These are phyloP conservation scores for Tetrapyrgos nigripes DNA, from an alignment of 1,284 basidiomycete genomes.

Conservation along the genomic window DNA sequence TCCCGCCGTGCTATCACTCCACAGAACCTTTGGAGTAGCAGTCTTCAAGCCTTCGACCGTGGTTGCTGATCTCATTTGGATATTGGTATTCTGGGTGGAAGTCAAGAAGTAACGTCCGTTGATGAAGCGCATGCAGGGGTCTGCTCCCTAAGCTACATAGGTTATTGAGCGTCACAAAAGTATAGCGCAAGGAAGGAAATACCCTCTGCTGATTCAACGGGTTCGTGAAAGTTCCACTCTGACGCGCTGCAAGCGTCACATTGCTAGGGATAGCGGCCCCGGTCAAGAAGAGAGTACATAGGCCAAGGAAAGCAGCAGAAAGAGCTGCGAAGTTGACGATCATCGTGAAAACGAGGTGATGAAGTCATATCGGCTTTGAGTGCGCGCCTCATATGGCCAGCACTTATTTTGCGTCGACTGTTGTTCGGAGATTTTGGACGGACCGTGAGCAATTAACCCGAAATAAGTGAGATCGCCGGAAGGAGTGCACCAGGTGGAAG, in stretches of 20 bases:
- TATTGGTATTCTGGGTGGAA: conserved; percentile 21
- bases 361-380: background rate
- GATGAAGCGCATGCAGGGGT: conserved; percentile 36
- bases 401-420: background rate
- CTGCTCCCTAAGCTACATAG: conserved; percentile 18
- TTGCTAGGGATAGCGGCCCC: conserved; percentile 1
- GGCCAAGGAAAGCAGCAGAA: background rate
- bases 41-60: conserved; percentile 25
- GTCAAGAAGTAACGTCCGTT: conserved; percentile 28
- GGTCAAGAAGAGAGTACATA: background rate
- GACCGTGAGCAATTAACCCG: background rate
- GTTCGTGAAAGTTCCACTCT: conserved; percentile 15
- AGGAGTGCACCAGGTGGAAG: background rate
- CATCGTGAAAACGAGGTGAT: too few species aligned
- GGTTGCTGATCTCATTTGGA: conserved; percentile 19
- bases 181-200: background rate
- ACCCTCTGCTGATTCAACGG: conserved; percentile 16
- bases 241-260: conserved; percentile 1
- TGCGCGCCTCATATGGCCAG: background rate
- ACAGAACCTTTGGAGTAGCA: conserved; percentile 17
- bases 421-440: background rate
- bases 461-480: background rate
- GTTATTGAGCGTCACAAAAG: background rate
- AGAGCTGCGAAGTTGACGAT: background rate
- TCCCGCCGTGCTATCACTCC: conserved; percentile 22